Base-by-base conservation (phyloP, 108 stramenopile genomes). In the Hondaea fermentalgiana region DNA sequence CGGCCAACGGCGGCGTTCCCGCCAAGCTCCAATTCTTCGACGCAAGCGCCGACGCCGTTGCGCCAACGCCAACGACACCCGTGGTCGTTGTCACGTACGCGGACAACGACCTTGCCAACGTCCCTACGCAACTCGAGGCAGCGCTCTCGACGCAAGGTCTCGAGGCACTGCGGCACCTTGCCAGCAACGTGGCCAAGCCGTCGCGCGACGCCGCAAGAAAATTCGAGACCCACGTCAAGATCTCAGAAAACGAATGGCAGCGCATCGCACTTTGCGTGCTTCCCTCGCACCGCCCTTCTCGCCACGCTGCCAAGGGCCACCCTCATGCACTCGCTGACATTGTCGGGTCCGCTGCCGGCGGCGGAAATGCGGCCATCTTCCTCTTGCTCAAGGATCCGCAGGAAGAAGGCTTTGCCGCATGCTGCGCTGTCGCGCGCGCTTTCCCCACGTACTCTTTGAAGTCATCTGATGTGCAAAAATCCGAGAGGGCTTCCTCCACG, bases 281-380 rank as follows among this genome's bases (percentile, higher is more conserved):
- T 17, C 88, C 90, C 57, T 59, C n/a, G 21, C 55, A 53, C 14
- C 4, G 35, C 1, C 43, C 57, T 21, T 91, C 91, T 35, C 89
- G 93, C 28, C 93, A 93, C 90, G 92, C 92, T 59, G 90, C 91
- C 0, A 91, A 91, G 17, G 44, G 90, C 42, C 92, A 90, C 21
- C 92, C 93, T 8, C 93, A 92, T 60, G 91, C 93, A 17, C 87
- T 92, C 59, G 58, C 93, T 16, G 89, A 89, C 44, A 87, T 88
- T 58, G 89, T 91, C 42, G 90, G 60, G 43, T 88, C 47, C 23
- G 57, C 44, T 57, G 87, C 49, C 25, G 89, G 90, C 44, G 91
- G 57, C 72, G 91, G 88, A 5, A 90, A 91, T 42, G 83, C 60
- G 29, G 51, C 88, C 35, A 53, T 93, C 59, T 28, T 92, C 58